A percentile compares a stretch with the other conserved stretches of the same genome.
Evolutionary conservation across 768 basidiomycete species (phyloP).

Genomic region (Tricholoma bakamatsutake): DNA sequence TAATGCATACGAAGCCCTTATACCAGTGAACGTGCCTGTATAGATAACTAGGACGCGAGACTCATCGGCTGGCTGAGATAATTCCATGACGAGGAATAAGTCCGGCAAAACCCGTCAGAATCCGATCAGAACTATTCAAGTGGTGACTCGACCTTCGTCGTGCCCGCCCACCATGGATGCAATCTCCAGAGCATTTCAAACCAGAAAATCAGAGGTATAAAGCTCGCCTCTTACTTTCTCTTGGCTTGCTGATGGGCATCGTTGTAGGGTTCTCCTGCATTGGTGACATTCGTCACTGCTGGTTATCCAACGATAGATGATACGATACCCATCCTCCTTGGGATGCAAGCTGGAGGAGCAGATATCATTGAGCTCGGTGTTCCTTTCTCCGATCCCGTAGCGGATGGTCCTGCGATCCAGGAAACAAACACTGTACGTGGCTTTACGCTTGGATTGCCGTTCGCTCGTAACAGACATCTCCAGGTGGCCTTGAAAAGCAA

Average conservation of each 20-base stretch:
- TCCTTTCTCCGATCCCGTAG: conserved; percentile 95
- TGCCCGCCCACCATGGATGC: conserved; percentile 50
- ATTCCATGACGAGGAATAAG: conserved; percentile 40
- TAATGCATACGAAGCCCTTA: neutral
- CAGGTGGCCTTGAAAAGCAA: conserved; percentile 83
- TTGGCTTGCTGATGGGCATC: neutral
- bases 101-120: neutral
- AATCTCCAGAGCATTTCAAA: conserved; percentile 62
- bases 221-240: neutral
- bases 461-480: conserved; percentile 6
- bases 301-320: conserved; percentile 78
- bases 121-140: neutral
- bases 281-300: conserved; percentile 91
- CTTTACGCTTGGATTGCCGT: conserved; percentile 6
- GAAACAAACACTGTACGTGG: conserved; percentile 78
- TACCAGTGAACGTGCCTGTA: conserved; percentile 40
- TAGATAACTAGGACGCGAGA: conserved; percentile 83
- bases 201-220: conserved; percentile 52
- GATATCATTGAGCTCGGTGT: conserved; percentile 95
- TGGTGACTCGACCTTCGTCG: conserved; percentile 6
- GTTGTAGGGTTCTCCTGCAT: conserved; percentile 47
- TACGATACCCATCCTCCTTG: conserved; percentile 84
- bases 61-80: conserved; percentile 50
- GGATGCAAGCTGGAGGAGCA: conserved; percentile 89
- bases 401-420: conserved; percentile 93